Evolutionary conservation across 2,329 filamentous ascomycete species (phyloP), one percentile per base, ranked within the genome.

Genomic region (Fusarium torulosum): DNA sequence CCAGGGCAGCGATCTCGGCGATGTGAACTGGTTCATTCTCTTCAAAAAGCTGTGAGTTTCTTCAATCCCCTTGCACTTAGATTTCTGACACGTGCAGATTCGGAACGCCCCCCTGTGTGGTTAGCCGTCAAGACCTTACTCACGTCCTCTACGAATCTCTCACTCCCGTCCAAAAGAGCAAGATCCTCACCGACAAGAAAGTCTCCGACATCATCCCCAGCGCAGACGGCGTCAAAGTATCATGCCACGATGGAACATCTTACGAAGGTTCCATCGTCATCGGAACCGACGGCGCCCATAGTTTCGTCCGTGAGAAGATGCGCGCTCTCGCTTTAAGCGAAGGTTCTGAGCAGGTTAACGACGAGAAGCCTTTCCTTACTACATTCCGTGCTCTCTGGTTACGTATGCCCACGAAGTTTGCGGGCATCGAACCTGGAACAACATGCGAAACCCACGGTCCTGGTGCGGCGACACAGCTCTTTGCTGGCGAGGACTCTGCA

Each of bases 41-140:
- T 51, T 65, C 9, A 72, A 71, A 20, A 67, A 75, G 19, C 68
- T 74, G 76, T 76, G 23, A 47, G 73, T 42, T 33, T 31, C 1
- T 4, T 3, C 3, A 7, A 13, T 5, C 20, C 2, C 3, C 7
- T 31, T 10, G 2, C 8, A 3, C 5, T 6, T 4, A 0, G 1
- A 20, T 0, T 3, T 4, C 63, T 71, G 38, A 71, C 20, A 4
- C 9, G 4, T 9, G 1, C 1, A 77, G 75, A 4, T 65, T 73
- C 21, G 79, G 78, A n/a, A 61, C 66, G 4, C 37, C 43, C 1
- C 63, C 73, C 2, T 43, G 67, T 1, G 77, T 76, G 11, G 53
- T 81, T 19, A 78, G 80, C 47, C 76, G 80, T 2, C 75, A 75
- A 20, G 69, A 78, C 9, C 67, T 82, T 10, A 73, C 79, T 7